A percentile compares a stretch with the other conserved stretches of the same genome.
phyloP scores from a whole-genome alignment of 2,329 filamentous ascomycete species.

The Botrytis fragariae region DNA sequence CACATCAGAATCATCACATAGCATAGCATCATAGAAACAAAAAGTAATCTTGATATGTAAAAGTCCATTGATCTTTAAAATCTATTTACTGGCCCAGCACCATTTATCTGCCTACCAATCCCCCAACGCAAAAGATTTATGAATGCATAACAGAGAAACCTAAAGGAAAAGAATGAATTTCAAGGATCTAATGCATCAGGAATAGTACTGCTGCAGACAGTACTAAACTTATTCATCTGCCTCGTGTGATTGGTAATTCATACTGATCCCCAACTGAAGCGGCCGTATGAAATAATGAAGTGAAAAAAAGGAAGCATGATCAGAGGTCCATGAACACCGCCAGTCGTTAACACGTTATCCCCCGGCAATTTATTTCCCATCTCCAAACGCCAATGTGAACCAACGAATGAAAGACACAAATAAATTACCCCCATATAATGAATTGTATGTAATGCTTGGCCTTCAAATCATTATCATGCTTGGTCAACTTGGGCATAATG shows the following conservation, averaged over 20 bases:
- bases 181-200: neutral
- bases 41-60: neutral
- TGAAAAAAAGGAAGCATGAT: neutral
- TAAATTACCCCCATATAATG: slow-evolving; percentile 13
- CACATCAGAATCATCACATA: neutral
- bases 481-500: neutral
- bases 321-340: slow-evolving; percentile 3
- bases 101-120: neutral
- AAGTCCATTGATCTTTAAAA: neutral
- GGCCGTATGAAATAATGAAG: neutral
- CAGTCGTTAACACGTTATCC: slow-evolving; percentile 2
- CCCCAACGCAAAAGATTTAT: neutral
- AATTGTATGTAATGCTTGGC: slow-evolving; percentile 13
- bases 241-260: neutral
- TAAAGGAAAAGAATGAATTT: neutral
- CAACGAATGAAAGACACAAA: slow-evolving; percentile 16
- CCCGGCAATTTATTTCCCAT: slow-evolving; percentile 15
- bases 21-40: neutral
- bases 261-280: neutral
- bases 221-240: neutral
- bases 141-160: neutral
- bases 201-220: neutral
- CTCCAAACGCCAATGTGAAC: slow-evolving; percentile 19
- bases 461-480: neutral
- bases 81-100: slow-evolving; percentile 5